Evolutionary conservation across 2,329 filamentous ascomycete species (phyloP), one percentile per base, ranked within the genome.

Genomic region (Arthrobotrys iridis): DNA sequence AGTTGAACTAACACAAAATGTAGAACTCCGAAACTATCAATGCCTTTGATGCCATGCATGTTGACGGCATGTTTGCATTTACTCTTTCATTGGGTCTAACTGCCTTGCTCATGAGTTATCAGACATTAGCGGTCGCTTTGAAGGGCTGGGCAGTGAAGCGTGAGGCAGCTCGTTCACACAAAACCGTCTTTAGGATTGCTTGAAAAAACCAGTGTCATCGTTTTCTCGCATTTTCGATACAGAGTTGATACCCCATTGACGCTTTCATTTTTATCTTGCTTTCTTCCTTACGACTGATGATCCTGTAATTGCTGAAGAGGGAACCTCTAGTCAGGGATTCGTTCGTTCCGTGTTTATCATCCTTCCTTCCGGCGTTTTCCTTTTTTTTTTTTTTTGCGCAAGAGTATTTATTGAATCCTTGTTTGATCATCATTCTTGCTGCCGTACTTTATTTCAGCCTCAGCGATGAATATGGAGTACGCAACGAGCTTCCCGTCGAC

Each of bases 11-110:
- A 68, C 15, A n/a, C 5, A 24, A 41, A 28, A 3, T 43, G 52
- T 76, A 91, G 88, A 91, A 91, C 76, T 87, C 88, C 66, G 93
- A 96, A 80, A 91, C 91, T 0, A 87, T 97, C 24, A 82, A 85
- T 7, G 67, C 77, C 28, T 75, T 80, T 4, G 67, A 78, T 33
- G 88, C 89, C n/a, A 92, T 97, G 84, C 83, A 89, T 2, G 84
- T 97, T 13, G 91, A 97, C 80, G 92, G 92, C 77, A 97, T 97
- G 93, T 95, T 97, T 82, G 88, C 93, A 76, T 96, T 97, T 82
- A 97, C 93, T 0, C 87, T 97, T 33, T 91, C 89, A 7, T 91
- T 96, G 87, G 94, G 93, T 1, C 81, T 96, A 4, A 91, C 93
- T 0, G 90, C 90, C 1, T 85, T 97, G 58, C 82, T 96, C 59